phyloP scores from a whole-genome alignment of 768 basidiomycete species.

The Phaeolepiota aurea region DNA sequence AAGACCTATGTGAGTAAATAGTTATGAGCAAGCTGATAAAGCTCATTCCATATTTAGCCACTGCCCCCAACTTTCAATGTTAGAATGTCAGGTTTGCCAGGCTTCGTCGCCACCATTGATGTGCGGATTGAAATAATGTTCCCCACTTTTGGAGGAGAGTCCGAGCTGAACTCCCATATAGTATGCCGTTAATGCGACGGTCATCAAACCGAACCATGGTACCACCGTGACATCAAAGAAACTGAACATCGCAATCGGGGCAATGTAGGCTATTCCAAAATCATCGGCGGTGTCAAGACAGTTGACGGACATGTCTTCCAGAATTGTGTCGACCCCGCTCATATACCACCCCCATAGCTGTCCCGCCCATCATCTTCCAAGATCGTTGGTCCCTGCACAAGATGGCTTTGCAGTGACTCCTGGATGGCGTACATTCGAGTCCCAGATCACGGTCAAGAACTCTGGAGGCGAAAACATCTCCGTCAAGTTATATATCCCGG shows the following conservation, averaged over 20 bases:
- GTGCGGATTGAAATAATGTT: slow-evolving; percentile 15
- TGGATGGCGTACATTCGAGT: slow-evolving; percentile 44
- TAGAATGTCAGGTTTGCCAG: slow-evolving; percentile 63
- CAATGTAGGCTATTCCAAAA: slow-evolving; percentile 36
- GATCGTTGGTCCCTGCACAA: slow-evolving; percentile 24
- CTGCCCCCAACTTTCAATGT: slow-evolving; percentile 66
- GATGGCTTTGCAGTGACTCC: slow-evolving; percentile 32
- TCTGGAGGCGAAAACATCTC: slow-evolving; percentile 29
- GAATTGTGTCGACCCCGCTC: slow-evolving; percentile 51
- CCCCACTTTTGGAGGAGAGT: background rate
- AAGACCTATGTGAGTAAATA: slow-evolving; percentile 47
- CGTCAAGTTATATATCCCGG: slow-evolving; percentile 42
- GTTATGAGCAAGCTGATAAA: slow-evolving; percentile 4
- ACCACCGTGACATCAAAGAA: slow-evolving; percentile 43
- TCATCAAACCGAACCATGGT: slow-evolving; percentile 37
- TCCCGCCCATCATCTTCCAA: slow-evolving; percentile 44
- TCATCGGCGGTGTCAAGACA: slow-evolving; percentile 3
- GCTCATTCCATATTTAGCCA: slow-evolving; percentile 35
- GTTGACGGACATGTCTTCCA: slow-evolving; percentile 13
- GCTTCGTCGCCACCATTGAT: slow-evolving; percentile 58
- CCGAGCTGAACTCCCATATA: slow-evolving; percentile 12
- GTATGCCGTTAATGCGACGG: slow-evolving; percentile 51
- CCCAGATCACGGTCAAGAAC: slow-evolving; percentile 29
- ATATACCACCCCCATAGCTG: slow-evolving; percentile 60
- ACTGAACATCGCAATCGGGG: slow-evolving; percentile 39